phyloP scores from a whole-genome alignment of 345 rosid species.

The Salix dunnii region DNA sequence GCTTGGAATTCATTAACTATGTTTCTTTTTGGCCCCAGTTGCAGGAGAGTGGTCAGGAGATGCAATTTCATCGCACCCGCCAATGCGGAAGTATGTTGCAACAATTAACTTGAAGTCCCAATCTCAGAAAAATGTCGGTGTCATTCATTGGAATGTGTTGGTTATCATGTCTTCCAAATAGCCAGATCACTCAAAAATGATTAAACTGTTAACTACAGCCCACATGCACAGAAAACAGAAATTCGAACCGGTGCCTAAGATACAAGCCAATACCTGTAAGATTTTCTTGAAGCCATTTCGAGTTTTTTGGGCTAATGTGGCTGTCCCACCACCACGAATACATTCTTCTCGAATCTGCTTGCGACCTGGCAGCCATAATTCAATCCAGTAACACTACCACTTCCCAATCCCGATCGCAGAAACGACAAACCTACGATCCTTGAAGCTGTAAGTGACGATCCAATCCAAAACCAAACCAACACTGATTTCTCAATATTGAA shows the following conservation, averaged over 20 bases:
- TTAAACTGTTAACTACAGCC: neutral
- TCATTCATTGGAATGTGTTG: neutral
- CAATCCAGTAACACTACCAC: conserved; percentile 16
- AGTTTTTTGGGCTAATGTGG: conserved; percentile 89
- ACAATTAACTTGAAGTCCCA: neutral
- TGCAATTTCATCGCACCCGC: neutral
- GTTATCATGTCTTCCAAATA: neutral
- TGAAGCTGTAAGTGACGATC: neutral
- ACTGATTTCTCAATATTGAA: conserved; percentile 1
- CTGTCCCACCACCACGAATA: conserved; percentile 99
- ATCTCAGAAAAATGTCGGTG: neutral
- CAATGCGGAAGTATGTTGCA: neutral
- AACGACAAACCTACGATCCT: conserved; percentile 1
- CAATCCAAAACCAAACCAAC: conserved; percentile 10
- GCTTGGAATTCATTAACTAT: neutral
- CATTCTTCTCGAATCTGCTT: conserved; percentile 51
- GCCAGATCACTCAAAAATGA: neutral
- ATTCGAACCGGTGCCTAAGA: neutral
- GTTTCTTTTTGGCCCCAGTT: neutral
- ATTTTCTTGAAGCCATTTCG: conserved; percentile 97
- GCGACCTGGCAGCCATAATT: conserved; percentile 46
- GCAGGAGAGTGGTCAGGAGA: neutral
- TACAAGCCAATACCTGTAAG: conserved; percentile 61
- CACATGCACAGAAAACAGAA: neutral
- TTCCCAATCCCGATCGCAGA: conserved; percentile 10